Conservation (phyloP, 2,329 filamentous ascomycete species). For the Sporothrix mexicana region DNA sequence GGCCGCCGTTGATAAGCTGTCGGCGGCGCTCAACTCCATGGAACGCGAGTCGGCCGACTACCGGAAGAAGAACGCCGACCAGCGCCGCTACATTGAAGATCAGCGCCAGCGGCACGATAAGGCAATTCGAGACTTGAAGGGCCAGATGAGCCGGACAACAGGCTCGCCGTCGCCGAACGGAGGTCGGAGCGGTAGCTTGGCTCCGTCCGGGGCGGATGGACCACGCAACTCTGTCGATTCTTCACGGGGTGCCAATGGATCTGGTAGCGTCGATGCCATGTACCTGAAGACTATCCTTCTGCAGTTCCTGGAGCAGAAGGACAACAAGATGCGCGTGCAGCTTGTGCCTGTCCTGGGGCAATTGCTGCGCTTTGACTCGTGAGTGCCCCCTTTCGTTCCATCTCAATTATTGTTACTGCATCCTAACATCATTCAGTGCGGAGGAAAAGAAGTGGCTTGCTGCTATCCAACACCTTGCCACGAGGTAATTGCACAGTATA, state of each 20-base stretch:
- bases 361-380: conserved; percentile 78
- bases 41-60: conserved; percentile 81
- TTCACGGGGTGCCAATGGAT: conserved; percentile 46
- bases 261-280: conserved; percentile 54
- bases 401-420: neutral
- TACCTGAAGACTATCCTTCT: conserved; percentile 83
- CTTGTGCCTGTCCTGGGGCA: conserved; percentile 78
- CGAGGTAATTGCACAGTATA: conserved; percentile 22
- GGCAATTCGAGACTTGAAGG: conserved; percentile 69
- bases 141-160: conserved; percentile 57
- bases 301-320: conserved; percentile 81
- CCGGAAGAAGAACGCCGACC: conserved; percentile 79
- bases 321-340: conserved; percentile 75
- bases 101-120: conserved; percentile 78
- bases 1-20: conserved; percentile 76
- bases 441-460: conserved; percentile 89
- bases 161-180: conserved; percentile 35
- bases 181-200: conserved; percentile 26
- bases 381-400: conserved; percentile 46
- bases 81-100: conserved; percentile 79
- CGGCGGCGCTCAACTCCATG: conserved; percentile 81
- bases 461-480: conserved; percentile 64
- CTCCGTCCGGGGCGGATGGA: conserved; percentile 44
- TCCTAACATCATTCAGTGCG: conserved; percentile 46
- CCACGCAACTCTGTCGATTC: conserved; percentile 54